These are phyloP conservation scores for Trichoderma semiorbis DNA, from an alignment of 2,329 filamentous ascomycete species.

Conservation along the genomic window DNA sequence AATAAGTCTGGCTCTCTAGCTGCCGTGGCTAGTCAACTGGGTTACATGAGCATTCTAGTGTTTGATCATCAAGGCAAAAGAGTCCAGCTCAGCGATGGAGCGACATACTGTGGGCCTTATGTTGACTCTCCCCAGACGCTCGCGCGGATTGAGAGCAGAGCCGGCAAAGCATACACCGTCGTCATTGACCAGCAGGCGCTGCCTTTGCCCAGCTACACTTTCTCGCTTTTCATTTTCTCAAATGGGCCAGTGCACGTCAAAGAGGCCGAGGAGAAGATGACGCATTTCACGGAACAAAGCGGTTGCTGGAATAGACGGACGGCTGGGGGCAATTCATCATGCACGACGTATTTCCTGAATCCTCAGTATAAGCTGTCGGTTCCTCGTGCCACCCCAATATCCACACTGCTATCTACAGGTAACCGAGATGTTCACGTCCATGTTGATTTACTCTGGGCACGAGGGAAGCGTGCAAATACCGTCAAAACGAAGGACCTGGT, in stretches of 20 bases:
- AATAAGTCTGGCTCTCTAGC: conserved; percentile 40
- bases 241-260: conserved; percentile 57
- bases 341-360: conserved; percentile 74
- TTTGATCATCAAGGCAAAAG: conserved; percentile 69
- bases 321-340: conserved; percentile 80
- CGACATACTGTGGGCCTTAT: conserved; percentile 73
- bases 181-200: conserved; percentile 78
- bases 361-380: conserved; percentile 76
- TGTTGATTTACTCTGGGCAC: conserved; percentile 77
- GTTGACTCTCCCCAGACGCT: conserved; percentile 93
- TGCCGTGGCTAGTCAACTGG: conserved; percentile 53
- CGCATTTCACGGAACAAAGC: conserved; percentile 53
- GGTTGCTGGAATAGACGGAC: conserved; percentile 74
- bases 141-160: conserved; percentile 56
- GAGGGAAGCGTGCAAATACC: conserved; percentile 66
- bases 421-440: conserved; percentile 71
- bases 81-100: conserved; percentile 70
- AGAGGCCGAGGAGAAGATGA: conserved; percentile 58
- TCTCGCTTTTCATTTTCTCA: conserved; percentile 83
- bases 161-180: conserved; percentile 49
- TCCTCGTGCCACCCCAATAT: conserved; percentile 56
- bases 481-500: conserved; percentile 75
- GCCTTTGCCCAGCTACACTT: conserved; percentile 70
- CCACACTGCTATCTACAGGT: conserved; percentile 69
- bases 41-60: conserved; percentile 84